Evolutionary conservation across 768 basidiomycete genomes (phyloP), one percentile per base, ranked within the genome.

Genomic region (Lactarius sanguifluus): DNA sequence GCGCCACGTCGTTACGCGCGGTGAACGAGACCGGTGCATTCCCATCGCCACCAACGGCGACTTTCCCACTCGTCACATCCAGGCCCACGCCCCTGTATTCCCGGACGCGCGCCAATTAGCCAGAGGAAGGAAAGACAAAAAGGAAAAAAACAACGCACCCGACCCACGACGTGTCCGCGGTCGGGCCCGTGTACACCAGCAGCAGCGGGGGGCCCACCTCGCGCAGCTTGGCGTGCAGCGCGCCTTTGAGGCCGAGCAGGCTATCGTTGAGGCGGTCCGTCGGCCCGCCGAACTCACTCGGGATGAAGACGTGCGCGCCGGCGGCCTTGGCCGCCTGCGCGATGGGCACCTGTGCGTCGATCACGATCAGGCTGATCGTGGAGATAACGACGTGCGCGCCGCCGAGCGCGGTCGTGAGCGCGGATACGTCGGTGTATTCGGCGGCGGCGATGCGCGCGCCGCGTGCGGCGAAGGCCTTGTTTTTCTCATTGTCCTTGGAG

Each of bases 251-350:
- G 25, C 30, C 59, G 3, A 70, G 55, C 32, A 55, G 25, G 12
- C 3, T 10, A 5, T 72, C 72, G 12, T 58, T 47, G 9, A 45
- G 55, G 0, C 10, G 23, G 7, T 64, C 63, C 15, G 69, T 72
- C 4, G 73, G 66, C 20, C 62, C 70, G 4, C 76, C 75, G 38
- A 75, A 77, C 65, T 77, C 76, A 57, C 71, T 70, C 5, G 71
- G 71, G 1, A 71, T 8, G 59, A 71, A 71, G 38, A 71, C 8
- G 13, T 54, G 58, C 52, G 70, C 66, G 18, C 71, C 70, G 2
- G 71, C 71, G 12, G 64, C 62, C 59, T 71, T 66, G 36, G 71
- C 70, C 7, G 69, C 71, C 41, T 64, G 43, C 2, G 71, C 71
- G 38, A 71, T 32, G 9, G 38, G 34, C 40, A 64, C 55, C 59